Percentiles rank a stretch among this genome's conserved stretches.
phyloP scores from a whole-genome alignment of 2,329 filamentous ascomycete species.

The Pseudopyricularia cyperi region DNA sequence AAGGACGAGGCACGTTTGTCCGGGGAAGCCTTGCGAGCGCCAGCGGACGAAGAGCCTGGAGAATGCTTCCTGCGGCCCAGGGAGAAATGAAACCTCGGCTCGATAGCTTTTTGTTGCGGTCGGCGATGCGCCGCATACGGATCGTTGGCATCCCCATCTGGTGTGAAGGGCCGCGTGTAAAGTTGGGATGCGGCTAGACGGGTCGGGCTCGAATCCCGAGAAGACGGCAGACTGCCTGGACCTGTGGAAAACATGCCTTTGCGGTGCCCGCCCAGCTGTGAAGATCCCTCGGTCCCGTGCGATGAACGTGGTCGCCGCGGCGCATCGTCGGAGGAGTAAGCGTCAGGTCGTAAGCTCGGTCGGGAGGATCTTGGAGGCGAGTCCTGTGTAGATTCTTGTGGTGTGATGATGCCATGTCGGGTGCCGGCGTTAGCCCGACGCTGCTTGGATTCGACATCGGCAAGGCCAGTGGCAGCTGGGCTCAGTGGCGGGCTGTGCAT shows the following conservation, averaged over 20 bases:
- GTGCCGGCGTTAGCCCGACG: conserved; percentile 7
- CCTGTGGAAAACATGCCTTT: conserved; percentile 40
- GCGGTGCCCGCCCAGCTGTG: conserved; percentile 25
- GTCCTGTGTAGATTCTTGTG: conserved; percentile 52
- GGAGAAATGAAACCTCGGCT: conserved; percentile 75
- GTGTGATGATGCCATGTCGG: conserved; percentile 39
- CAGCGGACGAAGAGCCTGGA: conserved; percentile 37
- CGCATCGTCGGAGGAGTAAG: conserved; percentile 21
- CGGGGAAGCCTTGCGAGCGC: conserved; percentile 28
- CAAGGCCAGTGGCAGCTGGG: conserved; percentile 56
- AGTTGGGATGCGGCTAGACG: conserved; percentile 47
- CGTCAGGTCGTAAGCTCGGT: conserved; percentile 21
- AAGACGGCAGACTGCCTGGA: conserved; percentile 40
- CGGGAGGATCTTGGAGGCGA: conserved; percentile 26
- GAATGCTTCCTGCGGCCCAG: conserved; percentile 63
- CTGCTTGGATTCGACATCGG: conserved; percentile 19
- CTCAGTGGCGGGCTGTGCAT: conserved; percentile 85
- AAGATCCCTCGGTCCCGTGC: conserved; percentile 16
- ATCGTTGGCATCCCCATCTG: conserved; percentile 67
- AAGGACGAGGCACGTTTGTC: conserved; percentile 40
- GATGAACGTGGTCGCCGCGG: conserved; percentile 26
- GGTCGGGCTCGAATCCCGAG: conserved; percentile 52
- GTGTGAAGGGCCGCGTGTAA: conserved; percentile 65
- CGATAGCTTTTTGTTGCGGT: conserved; percentile 54
- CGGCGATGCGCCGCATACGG: conserved; percentile 78